Evolutionary conservation across 768 basidiomycete species (phyloP), one percentile per base, ranked within the genome.

Genomic region (Ramaria rubella): DNA sequence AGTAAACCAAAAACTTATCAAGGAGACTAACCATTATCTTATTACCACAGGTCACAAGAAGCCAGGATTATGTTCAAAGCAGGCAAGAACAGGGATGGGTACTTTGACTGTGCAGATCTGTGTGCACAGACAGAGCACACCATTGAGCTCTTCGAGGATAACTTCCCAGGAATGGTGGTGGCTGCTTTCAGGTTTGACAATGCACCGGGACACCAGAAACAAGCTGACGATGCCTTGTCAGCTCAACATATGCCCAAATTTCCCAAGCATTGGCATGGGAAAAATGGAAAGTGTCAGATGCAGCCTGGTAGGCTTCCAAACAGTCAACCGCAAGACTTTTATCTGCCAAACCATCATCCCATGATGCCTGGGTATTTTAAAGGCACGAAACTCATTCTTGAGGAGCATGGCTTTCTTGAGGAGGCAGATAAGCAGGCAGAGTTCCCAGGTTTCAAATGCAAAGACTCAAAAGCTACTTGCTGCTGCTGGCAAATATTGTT

Each of bases 401-500:
- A 12, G 4, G 49, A 58, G 40, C 49, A 49, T 11, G 49, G 56
- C 11, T 24, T 46, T 46, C 7, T 5, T 5, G 7, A 19, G 26
- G 5, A 33, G 8, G 5, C 29, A 33, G 30, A 19, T 4, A 5
- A 53, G 23, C 4, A 4, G 6, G 49, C 50, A 5, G 23, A 58
- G n/a, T 58, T 49, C 23, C 5, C 8, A 3, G 11, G 17, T 9
- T 52, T 36, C 50, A 50, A 52, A 38, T 52, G 34, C 24, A 27
- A 7, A 23, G 29, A 5, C 30, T 9, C 14, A 5, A 5, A 30
- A 19, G 59, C 57, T 1, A 26, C 52, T 29, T 74, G 73, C 59
- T 75, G 73, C 62, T 69, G 65, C 50, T 66, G 67, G 1, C 57
- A 68, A 4, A 58, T 74, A 2, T 69, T 78, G 0, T 76, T 65